Conservation (phyloP, 106 monocot species). For the Allium sativum region DNA sequence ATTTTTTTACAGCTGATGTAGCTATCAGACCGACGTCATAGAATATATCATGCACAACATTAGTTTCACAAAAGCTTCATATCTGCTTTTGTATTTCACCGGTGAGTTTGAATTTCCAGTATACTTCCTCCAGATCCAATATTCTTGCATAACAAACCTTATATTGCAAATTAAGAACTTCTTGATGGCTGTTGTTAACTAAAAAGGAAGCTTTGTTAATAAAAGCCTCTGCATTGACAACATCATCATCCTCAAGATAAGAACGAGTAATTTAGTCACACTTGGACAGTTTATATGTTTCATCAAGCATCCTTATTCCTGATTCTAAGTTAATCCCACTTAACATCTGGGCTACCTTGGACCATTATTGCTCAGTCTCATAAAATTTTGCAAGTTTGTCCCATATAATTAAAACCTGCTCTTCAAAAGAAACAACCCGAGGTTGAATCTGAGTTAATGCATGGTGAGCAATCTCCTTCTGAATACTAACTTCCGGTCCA, state of each 20-base stretch:
- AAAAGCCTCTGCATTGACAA: conserved; percentile 87
- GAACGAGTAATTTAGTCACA: conserved; percentile 97
- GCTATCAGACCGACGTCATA: no score
- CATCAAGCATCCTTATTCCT: conserved; percentile 96
- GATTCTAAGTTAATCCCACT: conserved; percentile 97
- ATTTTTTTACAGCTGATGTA: no score
- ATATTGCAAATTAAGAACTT: conserved; percentile 87
- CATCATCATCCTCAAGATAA: conserved; percentile 99
- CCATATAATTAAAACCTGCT: conserved; percentile 85
- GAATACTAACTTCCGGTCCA: conserved; percentile 37
- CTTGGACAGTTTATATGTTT: conserved; percentile 85
- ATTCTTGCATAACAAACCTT: no score
- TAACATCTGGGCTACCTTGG: conserved; percentile 95
- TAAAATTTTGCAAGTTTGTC: conserved; percentile 97
- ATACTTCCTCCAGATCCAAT: no score
- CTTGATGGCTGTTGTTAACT: conserved; percentile 79
- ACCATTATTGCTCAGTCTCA: conserved; percentile 97
- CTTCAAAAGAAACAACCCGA: conserved; percentile 92
- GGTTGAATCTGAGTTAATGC: conserved; percentile 79
- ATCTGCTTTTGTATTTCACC: no score
- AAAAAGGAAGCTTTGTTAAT: conserved; percentile 99
- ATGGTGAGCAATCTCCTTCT: conserved; percentile 92
- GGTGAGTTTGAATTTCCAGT: no score
- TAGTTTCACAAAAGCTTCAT: no score
- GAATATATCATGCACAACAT: no score